Conservation (phyloP, 345 rosid genomes). For the Citrus sp. region DNA sequence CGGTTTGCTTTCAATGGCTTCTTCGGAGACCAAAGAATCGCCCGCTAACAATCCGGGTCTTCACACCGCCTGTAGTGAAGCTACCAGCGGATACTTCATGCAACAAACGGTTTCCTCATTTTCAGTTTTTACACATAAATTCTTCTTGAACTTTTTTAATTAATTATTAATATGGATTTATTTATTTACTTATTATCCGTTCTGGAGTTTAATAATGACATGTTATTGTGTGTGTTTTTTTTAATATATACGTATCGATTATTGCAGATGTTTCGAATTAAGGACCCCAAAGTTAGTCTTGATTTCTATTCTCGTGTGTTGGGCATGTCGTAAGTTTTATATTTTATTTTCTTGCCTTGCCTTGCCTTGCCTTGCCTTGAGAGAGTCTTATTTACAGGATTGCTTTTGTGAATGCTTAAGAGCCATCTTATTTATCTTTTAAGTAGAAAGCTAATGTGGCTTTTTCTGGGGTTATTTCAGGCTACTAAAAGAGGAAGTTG, state of each 20-base stretch:
- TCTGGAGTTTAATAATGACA: too few species aligned
- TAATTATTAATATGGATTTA: neutral
- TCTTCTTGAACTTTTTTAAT: neutral
- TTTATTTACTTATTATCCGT: neutral
- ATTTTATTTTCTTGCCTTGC: neutral
- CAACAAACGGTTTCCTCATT: conserved; percentile 70
- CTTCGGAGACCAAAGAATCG: conserved; percentile 67
- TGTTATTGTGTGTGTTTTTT: too few species aligned
- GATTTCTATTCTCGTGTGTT: conserved; percentile 86
- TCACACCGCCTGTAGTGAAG: conserved; percentile 52
- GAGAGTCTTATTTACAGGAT: neutral
- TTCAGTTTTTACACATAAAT: too few species aligned
- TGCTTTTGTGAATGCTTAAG: neutral
- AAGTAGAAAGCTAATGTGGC: neutral
- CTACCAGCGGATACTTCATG: conserved; percentile 80
- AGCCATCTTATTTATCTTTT: neutral
- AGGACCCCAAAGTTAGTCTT: conserved; percentile 88
- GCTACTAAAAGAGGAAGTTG: conserved; percentile 82
- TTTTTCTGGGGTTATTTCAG: conserved; percentile 29
- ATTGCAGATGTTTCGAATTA: conserved; percentile 85
- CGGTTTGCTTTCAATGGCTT: conserved; percentile 69
- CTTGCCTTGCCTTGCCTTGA: neutral
- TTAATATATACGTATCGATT: neutral
- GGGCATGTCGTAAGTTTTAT: conserved; percentile 90
- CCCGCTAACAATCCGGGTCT: conserved; percentile 81